phyloP scores from a whole-genome alignment of 2,329 filamentous ascomycete genomes.

The Teratosphaeria destructans region DNA sequence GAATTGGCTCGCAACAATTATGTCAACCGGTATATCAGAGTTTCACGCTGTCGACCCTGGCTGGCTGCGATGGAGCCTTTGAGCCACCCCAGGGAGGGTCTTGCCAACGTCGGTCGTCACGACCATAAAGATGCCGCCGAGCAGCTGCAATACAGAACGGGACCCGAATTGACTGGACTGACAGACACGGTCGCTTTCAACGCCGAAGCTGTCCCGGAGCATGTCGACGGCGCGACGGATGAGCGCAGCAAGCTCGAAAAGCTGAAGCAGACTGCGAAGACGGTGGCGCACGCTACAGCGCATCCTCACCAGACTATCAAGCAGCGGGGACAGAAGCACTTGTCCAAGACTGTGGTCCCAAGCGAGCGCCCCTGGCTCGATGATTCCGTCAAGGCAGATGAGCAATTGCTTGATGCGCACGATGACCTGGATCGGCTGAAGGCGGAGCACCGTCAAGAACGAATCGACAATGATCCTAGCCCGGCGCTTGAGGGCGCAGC shows the following conservation, averaged over 20 bases:
- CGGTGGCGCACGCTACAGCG: background rate
- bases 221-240: background rate
- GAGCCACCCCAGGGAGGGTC: background rate
- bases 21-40: background rate
- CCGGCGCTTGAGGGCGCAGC: background rate
- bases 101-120: background rate
- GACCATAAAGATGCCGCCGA: background rate
- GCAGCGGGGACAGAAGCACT: background rate
- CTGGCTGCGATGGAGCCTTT: background rate
- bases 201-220: background rate
- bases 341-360: background rate
- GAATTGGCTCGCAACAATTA: background rate
- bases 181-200: conserved; percentile 2
- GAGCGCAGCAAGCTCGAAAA: background rate
- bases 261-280: conserved; percentile 1
- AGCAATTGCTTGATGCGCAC: background rate
- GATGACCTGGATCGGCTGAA: background rate
- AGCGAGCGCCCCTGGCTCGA: conserved; percentile 2
- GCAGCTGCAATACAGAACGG: background rate
- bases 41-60: background rate
- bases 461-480: background rate
- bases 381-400: background rate
- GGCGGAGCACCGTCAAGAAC: background rate
- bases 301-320: conserved; percentile 2
- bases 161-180: background rate